Percentiles rank a stretch among this genome's conserved stretches.
These are phyloP conservation scores for Talaromyces sp. DNA, from an alignment of 2,329 filamentous ascomycete genomes.

Conservation along the genomic window DNA sequence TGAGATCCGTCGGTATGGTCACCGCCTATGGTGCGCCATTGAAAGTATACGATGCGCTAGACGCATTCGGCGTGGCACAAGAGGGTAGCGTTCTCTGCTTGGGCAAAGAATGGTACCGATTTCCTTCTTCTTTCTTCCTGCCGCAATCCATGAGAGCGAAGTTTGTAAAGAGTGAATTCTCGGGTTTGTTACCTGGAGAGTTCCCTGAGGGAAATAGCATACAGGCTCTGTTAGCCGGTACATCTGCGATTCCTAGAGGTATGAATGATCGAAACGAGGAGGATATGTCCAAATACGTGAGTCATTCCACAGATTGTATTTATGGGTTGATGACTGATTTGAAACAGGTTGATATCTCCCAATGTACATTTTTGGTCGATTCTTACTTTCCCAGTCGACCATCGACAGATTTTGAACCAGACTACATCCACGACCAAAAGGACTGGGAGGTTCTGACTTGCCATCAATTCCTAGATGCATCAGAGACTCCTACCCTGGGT, in stretches of 20 bases:
- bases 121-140: constrained; percentile 88
- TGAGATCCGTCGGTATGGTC: constrained; percentile 72
- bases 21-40: constrained; percentile 83
- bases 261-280: constrained; percentile 93
- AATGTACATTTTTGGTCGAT: constrained; percentile 83
- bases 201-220: constrained; percentile 71
- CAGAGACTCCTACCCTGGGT: constrained; percentile 67
- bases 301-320: constrained; percentile 24
- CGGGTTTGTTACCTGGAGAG: constrained; percentile 82
- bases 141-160: constrained; percentile 80
- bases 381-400: constrained; percentile 66
- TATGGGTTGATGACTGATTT: neutral
- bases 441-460: constrained; percentile 78
- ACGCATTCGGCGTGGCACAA: constrained; percentile 51
- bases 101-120: constrained; percentile 97
- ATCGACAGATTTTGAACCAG: constrained; percentile 69
- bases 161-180: constrained; percentile 87
- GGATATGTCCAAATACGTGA: constrained; percentile 79
- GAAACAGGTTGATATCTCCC: constrained; percentile 60
- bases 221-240: constrained; percentile 75
- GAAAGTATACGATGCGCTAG: constrained; percentile 52
- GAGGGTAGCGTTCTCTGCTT: constrained; percentile 74
- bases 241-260: constrained; percentile 74
- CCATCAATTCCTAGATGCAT: constrained; percentile 74
- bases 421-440: constrained; percentile 70